These are phyloP conservation scores for Cyberlindnera meyerae DNA, from an alignment of 805 yeast genomes.

Conservation along the genomic window DNA sequence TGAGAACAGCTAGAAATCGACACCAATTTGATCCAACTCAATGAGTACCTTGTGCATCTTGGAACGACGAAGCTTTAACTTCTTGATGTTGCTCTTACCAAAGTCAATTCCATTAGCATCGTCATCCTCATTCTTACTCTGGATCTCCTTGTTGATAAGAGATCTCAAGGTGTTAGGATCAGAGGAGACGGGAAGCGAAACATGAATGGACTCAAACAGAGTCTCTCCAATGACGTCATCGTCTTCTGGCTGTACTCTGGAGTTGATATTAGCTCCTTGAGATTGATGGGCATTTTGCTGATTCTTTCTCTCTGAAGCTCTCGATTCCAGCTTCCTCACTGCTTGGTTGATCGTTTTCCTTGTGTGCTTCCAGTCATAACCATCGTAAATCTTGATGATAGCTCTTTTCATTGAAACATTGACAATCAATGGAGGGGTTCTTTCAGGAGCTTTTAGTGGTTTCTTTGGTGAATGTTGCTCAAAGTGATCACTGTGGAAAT, in stretches of 20 bases:
- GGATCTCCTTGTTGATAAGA: conserved; percentile 49
- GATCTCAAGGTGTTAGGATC: conserved; percentile 44
- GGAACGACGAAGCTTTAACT: conserved; percentile 62
- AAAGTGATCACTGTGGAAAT: too few relatives aligned
- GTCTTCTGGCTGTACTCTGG: conserved; percentile 1
- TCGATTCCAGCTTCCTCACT: conserved; percentile 54
- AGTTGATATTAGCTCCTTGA: conserved; percentile 1
- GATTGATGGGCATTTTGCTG: conserved; percentile 4
- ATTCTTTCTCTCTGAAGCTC: conserved; percentile 29
- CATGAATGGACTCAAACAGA: conserved; percentile 74
- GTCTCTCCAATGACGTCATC: conserved; percentile 50
- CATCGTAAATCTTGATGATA: conserved; percentile 64
- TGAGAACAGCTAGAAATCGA: conserved; percentile 40
- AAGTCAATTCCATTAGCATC: conserved; percentile 19
- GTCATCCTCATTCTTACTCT: conserved; percentile 18
- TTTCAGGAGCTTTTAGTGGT: conserved; percentile 4
- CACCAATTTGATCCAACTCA: conserved; percentile 49
- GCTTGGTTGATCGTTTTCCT: conserved; percentile 61
- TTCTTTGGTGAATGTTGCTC: too few relatives aligned
- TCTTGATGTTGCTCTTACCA: conserved; percentile 30
- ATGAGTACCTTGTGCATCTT: conserved; percentile 52
- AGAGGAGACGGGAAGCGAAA: conserved; percentile 47
- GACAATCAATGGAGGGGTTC: conserved; percentile 16
- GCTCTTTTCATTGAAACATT: conserved; percentile 33
- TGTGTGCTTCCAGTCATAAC: conserved; percentile 88